Percentiles rank a stretch among this genome's conserved stretches.
Conservation (phyloP, 2,329 filamentous ascomycete species). For the Diplodia seriata region DNA sequence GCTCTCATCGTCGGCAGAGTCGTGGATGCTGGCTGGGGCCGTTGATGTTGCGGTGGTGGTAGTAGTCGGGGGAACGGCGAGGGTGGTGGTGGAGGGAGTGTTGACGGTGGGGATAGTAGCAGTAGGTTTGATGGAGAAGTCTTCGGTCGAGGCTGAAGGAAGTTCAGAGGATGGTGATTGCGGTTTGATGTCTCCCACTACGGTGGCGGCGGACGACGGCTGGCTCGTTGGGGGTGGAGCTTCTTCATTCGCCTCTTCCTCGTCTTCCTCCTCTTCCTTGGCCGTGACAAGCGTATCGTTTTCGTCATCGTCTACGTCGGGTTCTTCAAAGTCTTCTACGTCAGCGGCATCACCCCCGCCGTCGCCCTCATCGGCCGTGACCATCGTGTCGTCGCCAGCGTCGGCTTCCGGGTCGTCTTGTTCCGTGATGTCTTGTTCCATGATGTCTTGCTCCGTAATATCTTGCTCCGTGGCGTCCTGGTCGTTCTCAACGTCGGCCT, state of each 20-base stretch:
- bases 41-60: background rate
- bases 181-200: background rate
- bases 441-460: too few species aligned
- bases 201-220: background rate
- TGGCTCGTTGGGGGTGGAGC: background rate
- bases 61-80: background rate
- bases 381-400: slow-evolving; percentile 35
- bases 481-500: slow-evolving; percentile 52
- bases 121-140: background rate
- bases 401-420: slow-evolving; percentile 59
- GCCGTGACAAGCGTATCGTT: slow-evolving; percentile 19
- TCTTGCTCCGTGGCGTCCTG: slow-evolving; percentile 37
- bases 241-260: background rate
- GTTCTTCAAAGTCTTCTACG: background rate
- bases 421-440: too few species aligned
- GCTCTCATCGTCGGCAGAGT: slow-evolving; percentile 62
- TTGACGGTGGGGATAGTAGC: background rate
- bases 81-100: background rate
- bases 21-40: slow-evolving; percentile 54
- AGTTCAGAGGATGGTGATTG: background rate
- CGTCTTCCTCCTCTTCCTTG: slow-evolving; percentile 17
- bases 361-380: slow-evolving; percentile 18
- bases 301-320: slow-evolving; percentile 4
- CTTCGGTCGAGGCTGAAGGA: background rate
- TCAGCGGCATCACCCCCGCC: background rate